Percentiles rank a stretch among this genome's conserved stretches.
Evolutionary conservation across 129 eudicot species (phyloP).

Genomic region (Centrapalus pauciflorus): DNA sequence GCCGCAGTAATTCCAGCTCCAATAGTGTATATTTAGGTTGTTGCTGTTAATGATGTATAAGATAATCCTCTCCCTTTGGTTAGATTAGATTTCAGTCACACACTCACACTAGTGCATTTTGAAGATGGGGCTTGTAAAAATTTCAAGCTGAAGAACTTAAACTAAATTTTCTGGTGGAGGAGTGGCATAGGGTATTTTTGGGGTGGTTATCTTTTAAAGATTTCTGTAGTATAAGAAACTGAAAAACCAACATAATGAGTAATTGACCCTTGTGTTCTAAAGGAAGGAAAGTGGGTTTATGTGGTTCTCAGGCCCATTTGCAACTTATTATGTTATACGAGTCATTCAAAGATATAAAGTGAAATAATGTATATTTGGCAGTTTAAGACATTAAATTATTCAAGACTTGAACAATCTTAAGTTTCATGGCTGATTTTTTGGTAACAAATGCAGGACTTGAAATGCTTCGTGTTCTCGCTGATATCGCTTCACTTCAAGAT

Average conservation of each 20-base stretch:
- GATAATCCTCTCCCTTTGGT: background rate
- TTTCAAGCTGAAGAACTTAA: too few relatives aligned
- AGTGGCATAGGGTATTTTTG: background rate
- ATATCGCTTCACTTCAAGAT: conserved; percentile 96
- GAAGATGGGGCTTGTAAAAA: too few relatives aligned
- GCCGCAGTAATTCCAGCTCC: too few relatives aligned
- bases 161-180: background rate
- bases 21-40: too few relatives aligned
- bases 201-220: background rate
- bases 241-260: background rate
- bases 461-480: conserved; percentile 91
- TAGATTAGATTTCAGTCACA: background rate
- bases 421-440: too few relatives aligned
- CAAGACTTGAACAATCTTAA: too few relatives aligned
- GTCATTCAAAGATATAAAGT: background rate
- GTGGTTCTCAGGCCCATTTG: background rate
- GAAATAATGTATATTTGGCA: background rate
- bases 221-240: background rate
- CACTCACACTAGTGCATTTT: too few relatives aligned
- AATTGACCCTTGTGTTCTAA: background rate
- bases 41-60: too few relatives aligned
- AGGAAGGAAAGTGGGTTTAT: too few relatives aligned
- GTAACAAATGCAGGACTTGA: conserved; percentile 74
- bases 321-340: background rate
- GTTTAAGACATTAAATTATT: too few relatives aligned